Percentiles rank a stretch among this genome's conserved stretches.
Evolutionary conservation across 805 yeast genomes (phyloP).

Genomic region (Pichia thaimueangensis): DNA sequence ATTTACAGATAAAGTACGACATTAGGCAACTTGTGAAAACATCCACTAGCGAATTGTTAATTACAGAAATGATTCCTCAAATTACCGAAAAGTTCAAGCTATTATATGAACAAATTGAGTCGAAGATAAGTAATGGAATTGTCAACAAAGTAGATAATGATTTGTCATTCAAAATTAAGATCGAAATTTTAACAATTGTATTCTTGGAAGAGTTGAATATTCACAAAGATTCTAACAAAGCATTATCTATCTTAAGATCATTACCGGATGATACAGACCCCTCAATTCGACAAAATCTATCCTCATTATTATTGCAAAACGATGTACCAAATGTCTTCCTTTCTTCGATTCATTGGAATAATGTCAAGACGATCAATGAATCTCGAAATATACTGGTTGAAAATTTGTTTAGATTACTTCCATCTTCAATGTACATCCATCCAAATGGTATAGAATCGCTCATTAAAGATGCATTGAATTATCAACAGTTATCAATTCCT

Average conservation of each 20-base stretch:
- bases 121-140: too few species aligned
- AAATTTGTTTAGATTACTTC: constrained; percentile 39
- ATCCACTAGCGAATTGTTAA: too few species aligned
- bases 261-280: constrained; percentile 8
- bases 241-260: constrained; percentile 2
- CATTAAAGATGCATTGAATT: constrained; percentile 43
- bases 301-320: constrained; percentile 4
- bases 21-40: not conserved
- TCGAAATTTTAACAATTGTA: constrained; percentile 1
- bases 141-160: too few species aligned
- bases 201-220: constrained; percentile 9
- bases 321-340: constrained; percentile 5
- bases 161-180: not conserved
- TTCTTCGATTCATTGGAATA: constrained; percentile 9
- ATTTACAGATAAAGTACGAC: not conserved
- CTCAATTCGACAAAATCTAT: constrained; percentile 8
- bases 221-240: constrained; percentile 3
- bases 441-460: constrained; percentile 49
- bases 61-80: too few species aligned
- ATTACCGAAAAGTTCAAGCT: too few species aligned
- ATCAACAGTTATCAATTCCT: constrained; percentile 33
- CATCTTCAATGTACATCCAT: constrained; percentile 38
- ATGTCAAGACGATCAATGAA: not conserved
- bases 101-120: too few species aligned
- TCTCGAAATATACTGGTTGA: constrained; percentile 38